phyloP scores from a whole-genome alignment of 2,329 filamentous ascomycete species.

The Colletotrichum nymphaeae region DNA sequence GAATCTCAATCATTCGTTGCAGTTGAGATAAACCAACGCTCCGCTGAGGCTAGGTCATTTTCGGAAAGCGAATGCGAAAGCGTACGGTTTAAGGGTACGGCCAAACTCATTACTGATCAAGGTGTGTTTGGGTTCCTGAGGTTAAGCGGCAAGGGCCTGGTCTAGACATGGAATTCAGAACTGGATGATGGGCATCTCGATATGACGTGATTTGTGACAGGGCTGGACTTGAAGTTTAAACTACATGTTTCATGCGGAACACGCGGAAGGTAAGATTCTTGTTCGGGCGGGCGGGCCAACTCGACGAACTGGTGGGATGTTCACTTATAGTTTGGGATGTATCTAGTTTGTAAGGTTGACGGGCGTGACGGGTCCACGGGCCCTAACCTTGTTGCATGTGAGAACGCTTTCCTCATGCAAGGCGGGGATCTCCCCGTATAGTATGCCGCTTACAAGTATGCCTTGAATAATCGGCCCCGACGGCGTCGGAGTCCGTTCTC shows the following conservation, averaged over 20 bases:
- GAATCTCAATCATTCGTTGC: not conserved
- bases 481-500: not conserved
- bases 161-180: constrained; percentile 12
- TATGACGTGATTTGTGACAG: not conserved
- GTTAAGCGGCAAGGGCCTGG: not conserved
- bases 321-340: not conserved
- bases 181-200: not conserved
- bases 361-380: not conserved
- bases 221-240: not conserved
- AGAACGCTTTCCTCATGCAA: not conserved
- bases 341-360: not conserved
- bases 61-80: not conserved
- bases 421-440: not conserved
- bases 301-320: not conserved
- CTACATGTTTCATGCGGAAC: constrained; percentile 1
- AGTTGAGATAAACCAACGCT: no score
- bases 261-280: no score
- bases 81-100: not conserved
- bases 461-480: not conserved
- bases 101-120: not conserved
- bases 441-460: no score
- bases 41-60: not conserved
- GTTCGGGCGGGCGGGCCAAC: no score
- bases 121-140: not conserved
- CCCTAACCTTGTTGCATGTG: not conserved